These are phyloP conservation scores for Psilocybe subaeruginosa DNA, from an alignment of 768 basidiomycete species.

Conservation along the genomic window DNA sequence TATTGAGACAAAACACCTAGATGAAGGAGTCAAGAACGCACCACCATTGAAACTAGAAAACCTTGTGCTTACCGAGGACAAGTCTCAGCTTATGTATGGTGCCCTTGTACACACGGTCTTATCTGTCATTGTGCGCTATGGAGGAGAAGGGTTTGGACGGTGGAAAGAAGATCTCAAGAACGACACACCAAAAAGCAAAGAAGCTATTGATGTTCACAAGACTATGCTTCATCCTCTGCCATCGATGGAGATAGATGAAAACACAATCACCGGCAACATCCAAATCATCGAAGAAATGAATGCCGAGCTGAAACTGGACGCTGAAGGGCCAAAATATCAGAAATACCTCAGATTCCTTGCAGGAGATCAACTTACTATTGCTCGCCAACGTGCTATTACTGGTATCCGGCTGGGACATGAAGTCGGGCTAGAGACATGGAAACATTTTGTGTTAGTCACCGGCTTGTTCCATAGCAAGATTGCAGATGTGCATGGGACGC, in stretches of 20 bases:
- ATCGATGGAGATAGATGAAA: constrained; percentile 39
- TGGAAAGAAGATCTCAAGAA: constrained; percentile 24
- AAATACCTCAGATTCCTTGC: constrained; percentile 15
- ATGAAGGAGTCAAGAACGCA: constrained; percentile 24
- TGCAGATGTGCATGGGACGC: constrained; percentile 28
- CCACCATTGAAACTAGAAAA: constrained; percentile 25
- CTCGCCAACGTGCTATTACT: constrained; percentile 31
- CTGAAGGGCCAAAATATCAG: constrained; percentile 4
- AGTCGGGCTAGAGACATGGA: constrained; percentile 22
- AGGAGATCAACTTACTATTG: constrained; percentile 41
- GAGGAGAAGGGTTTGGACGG: constrained; percentile 29
- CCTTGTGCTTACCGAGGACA: constrained; percentile 26
- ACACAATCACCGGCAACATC: constrained; percentile 34
- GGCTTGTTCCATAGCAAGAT: constrained; percentile 43
- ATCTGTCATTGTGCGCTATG: constrained; percentile 30
- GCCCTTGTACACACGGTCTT: constrained; percentile 29
- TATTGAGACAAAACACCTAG: constrained; percentile 24
- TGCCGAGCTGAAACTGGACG: constrained; percentile 25
- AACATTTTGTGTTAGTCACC: constrained; percentile 27
- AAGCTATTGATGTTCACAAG: constrained; percentile 31
- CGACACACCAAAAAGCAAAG: constrained; percentile 17
- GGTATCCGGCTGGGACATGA: constrained; percentile 35
- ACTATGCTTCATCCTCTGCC: constrained; percentile 31
- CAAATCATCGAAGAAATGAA: constrained; percentile 32
- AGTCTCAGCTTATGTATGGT: constrained; percentile 16